phyloP scores from a whole-genome alignment of 345 rosid genomes.

The Durio zibethinus region DNA sequence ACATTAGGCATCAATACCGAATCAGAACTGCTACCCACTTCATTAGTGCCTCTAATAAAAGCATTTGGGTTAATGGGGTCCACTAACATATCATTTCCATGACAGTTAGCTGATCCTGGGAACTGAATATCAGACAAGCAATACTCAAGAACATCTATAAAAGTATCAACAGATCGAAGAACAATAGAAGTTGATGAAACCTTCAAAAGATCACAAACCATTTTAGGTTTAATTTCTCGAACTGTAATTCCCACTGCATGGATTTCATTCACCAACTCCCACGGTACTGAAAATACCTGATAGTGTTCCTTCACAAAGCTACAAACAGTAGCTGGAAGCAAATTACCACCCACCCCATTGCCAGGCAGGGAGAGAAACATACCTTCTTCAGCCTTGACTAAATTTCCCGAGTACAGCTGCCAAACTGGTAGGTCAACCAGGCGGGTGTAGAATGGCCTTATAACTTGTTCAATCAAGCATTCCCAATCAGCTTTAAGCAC shows the following conservation, averaged over 20 bases:
- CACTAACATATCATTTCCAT: conserved; percentile 27
- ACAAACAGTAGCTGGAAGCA: conserved; percentile 93
- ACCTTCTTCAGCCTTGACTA: conserved; percentile 90
- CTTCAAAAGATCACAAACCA: conserved; percentile 85
- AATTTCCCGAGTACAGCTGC: conserved; percentile 88
- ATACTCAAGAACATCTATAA: conserved; percentile 83
- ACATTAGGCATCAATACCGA: conserved; percentile 29
- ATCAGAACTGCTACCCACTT: conserved; percentile 35
- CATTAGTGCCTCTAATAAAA: conserved; percentile 26
- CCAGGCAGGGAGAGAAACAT: conserved; percentile 97
- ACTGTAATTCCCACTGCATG: conserved; percentile 68
- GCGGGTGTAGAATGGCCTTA: conserved; percentile 82
- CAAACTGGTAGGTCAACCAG: conserved; percentile 86
- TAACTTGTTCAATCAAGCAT: conserved; percentile 69
- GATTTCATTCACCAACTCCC: conserved; percentile 86
- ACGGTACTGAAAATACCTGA: conserved; percentile 88
- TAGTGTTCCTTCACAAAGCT: conserved; percentile 92
- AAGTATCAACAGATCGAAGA: conserved; percentile 82
- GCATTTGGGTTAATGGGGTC: conserved; percentile 24
- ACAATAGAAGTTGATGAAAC: conserved; percentile 59
- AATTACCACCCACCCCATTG: conserved; percentile 61
- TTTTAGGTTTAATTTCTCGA: conserved; percentile 86
- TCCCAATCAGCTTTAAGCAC: conserved; percentile 61
- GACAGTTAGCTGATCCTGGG: conserved; percentile 32
- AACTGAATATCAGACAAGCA: conserved; percentile 82